Percentiles rank a stretch among this genome's conserved stretches.
phyloP scores from a whole-genome alignment of 345 rosid genomes.

The Syzygium aqueum region DNA sequence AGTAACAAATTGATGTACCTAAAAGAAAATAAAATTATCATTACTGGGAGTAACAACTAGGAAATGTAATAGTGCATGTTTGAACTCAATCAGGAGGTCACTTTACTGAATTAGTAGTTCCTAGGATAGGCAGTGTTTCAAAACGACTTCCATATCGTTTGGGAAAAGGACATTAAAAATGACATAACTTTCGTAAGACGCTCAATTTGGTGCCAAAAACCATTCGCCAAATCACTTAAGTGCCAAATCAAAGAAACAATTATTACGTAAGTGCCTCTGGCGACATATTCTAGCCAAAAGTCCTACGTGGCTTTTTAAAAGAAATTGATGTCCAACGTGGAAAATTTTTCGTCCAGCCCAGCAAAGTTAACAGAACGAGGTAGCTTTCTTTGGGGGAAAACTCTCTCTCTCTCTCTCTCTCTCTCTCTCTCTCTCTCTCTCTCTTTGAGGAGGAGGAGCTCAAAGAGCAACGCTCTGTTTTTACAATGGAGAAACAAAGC shows the following conservation, averaged over 20 bases:
- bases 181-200: background rate
- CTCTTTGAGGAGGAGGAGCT: no score
- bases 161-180: background rate
- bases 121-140: background rate
- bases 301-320: background rate
- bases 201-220: background rate
- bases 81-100: background rate
- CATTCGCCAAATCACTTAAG: background rate
- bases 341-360: background rate
- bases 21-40: constrained; percentile 1
- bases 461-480: background rate
- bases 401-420: background rate
- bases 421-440: background rate
- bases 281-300: background rate
- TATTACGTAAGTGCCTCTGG: background rate
- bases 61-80: background rate
- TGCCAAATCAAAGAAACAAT: background rate
- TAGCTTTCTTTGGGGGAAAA: background rate
- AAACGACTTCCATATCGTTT: background rate
- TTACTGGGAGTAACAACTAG: background rate
- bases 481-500: no score
- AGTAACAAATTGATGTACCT: constrained; percentile 76
- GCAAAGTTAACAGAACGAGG: background rate
- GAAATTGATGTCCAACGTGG: background rate
- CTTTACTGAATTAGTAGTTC: background rate